Conservation (phyloP, 208 protist species). For the Crithidia expoeki region DNA sequence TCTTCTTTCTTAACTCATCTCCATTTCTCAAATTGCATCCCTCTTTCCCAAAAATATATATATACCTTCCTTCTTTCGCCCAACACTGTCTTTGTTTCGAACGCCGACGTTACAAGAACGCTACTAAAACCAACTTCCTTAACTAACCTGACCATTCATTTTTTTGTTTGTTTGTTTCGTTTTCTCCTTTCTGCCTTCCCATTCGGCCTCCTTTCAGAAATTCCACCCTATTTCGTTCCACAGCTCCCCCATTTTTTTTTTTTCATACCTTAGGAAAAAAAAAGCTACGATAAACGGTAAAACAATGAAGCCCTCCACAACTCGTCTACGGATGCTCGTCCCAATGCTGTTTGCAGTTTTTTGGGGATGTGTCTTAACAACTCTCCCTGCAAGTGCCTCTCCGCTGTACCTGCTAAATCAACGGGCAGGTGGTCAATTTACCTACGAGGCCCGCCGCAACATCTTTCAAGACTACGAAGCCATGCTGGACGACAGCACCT, state of each 20-base stretch:
- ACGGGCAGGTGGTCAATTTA: constrained; percentile 7
- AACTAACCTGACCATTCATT: not conserved
- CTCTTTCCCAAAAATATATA: too few species aligned
- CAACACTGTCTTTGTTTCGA: not conserved
- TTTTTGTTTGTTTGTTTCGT: not conserved
- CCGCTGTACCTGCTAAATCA: constrained; percentile 24
- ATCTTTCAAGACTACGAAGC: not conserved
- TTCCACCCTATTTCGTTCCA: too few species aligned
- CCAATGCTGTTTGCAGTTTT: not conserved
- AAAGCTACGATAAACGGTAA: not conserved
- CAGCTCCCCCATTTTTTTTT: too few species aligned
- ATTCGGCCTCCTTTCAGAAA: not conserved
- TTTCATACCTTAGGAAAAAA: not conserved
- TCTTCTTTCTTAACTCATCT: too few species aligned
- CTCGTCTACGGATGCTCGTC: constrained; percentile 1
- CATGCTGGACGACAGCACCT: constrained; percentile 1
- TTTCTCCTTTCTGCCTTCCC: not conserved
- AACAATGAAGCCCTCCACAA: not conserved
- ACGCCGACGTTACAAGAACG: not conserved
- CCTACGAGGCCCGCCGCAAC: constrained; percentile 22
- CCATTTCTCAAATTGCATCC: too few species aligned
- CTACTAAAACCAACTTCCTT: not conserved
- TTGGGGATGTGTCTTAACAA: not conserved
- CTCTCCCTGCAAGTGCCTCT: constrained; percentile 5
- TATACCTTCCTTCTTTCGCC: too few species aligned